Evolutionary conservation across 805 yeast species (phyloP).

Genomic region (Saturnispora mendoncae): DNA sequence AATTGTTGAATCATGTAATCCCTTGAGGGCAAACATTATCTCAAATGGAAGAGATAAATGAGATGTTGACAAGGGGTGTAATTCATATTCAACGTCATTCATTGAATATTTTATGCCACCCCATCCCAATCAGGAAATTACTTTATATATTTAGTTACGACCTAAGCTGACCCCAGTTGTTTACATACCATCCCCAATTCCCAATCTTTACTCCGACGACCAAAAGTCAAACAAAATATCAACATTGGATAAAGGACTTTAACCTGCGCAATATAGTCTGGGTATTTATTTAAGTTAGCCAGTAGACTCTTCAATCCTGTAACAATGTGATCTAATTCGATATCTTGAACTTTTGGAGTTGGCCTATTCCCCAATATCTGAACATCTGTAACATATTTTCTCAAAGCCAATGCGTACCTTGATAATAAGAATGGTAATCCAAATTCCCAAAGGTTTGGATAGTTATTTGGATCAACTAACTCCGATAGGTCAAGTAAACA

Average conservation of each 20-base stretch:
- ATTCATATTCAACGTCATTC: neutral
- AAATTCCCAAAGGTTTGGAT: constrained; percentile 18
- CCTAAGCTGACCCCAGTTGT: neutral
- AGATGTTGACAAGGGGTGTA: neutral
- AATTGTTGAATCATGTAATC: too few relatives aligned
- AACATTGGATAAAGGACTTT: constrained; percentile 8
- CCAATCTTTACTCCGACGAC: neutral
- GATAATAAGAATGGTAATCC: constrained; percentile 43
- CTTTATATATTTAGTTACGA: too few relatives aligned
- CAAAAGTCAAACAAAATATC: neutral
- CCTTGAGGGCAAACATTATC: too few relatives aligned
- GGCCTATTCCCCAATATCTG: constrained; percentile 55
- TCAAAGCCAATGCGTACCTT: constrained; percentile 51
- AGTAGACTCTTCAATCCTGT: constrained; percentile 30
- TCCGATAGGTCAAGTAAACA: constrained; percentile 49
- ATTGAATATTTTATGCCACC: too few relatives aligned
- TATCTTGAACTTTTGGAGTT: constrained; percentile 51
- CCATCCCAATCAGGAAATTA: neutral
- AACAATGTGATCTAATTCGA: constrained; percentile 46
- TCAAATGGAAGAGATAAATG: too few relatives aligned
- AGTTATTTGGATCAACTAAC: constrained; percentile 28
- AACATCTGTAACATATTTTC: constrained; percentile 57
- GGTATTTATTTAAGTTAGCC: neutral
- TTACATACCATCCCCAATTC: constrained; percentile 1
- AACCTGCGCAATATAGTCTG: neutral